A percentile compares a stretch with the other conserved stretches of the same genome.
Evolutionary conservation across 225 moss, liverwort and hornwort genomes (phyloP).

Genomic region (Antitrichia curtipendula): DNA sequence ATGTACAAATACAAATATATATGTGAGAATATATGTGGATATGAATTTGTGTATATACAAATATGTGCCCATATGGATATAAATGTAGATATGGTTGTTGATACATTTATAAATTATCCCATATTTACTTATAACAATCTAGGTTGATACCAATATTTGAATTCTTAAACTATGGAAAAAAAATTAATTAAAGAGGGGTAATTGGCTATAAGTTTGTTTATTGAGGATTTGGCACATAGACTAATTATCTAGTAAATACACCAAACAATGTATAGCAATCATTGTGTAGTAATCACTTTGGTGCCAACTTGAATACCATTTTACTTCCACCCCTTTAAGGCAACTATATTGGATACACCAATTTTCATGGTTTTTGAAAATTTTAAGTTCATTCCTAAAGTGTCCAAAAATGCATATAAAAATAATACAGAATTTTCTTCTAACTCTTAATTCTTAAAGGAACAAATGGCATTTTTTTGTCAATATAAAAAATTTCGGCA

Average conservation of each 20-base stretch:
- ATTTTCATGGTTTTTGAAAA: rapidly evolving
- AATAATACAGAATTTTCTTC: neutral
- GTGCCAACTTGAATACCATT: neutral
- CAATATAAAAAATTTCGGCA: too few species aligned
- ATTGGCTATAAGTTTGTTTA: neutral
- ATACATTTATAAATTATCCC: neutral
- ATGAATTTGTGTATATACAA: neutral
- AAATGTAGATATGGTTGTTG: neutral
- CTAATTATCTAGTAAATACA: neutral
- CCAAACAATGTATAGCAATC: neutral
- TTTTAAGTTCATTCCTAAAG: rapidly evolving
- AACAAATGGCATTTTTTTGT: too few species aligned
- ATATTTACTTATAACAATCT: neutral
- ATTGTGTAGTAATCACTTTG: neutral
- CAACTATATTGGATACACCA: neutral
- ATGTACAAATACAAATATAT: neutral
- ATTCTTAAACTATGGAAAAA: neutral
- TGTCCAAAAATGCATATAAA: neutral
- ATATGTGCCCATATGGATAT: neutral
- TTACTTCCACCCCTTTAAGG: neutral
- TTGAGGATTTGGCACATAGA: neutral
- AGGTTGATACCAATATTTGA: neutral
- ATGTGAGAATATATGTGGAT: rapidly evolving
- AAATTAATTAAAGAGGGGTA: rapidly evolving
- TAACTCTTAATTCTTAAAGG: neutral